Conservation (phyloP, 495 filamentous ascomycete genomes). For the Penicillium simplicissimum region DNA sequence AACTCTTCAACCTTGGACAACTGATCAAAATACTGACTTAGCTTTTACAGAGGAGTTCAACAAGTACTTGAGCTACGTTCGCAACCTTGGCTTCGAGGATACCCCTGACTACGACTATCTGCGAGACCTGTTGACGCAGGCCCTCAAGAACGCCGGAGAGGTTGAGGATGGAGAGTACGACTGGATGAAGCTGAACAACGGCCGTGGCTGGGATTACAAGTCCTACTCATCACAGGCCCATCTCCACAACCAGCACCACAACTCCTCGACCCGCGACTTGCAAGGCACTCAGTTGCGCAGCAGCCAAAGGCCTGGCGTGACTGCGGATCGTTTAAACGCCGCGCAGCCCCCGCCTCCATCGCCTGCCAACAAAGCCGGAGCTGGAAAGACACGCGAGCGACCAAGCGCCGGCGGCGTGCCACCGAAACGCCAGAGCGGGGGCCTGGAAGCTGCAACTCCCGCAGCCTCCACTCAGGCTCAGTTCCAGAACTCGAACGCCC, state of each 20-base stretch:
- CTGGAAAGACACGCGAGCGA: constrained; percentile 75
- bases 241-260: constrained; percentile 73
- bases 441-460: constrained; percentile 74
- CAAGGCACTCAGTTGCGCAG: constrained; percentile 64
- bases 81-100: constrained; percentile 97
- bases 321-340: constrained; percentile 94
- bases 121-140: constrained; percentile 92
- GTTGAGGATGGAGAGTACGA: constrained; percentile 99
- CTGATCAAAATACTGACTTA: constrained; percentile 12
- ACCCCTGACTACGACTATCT: constrained; percentile 98
- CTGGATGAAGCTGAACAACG: constrained; percentile 99
- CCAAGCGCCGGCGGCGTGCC: constrained; percentile 72
- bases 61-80: constrained; percentile 95
- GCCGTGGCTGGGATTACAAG: constrained; percentile 93
- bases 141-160: constrained; percentile 91
- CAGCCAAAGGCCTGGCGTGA: constrained; percentile 65
- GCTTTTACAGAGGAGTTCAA: constrained; percentile 77
- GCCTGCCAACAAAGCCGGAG: constrained; percentile 71
- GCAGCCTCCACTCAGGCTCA: constrained; percentile 84
- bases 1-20: neutral
- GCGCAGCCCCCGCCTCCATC: constrained; percentile 88
- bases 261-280: constrained; percentile 75
- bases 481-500: constrained; percentile 86
- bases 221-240: constrained; percentile 75
- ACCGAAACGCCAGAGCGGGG: constrained; percentile 76